Evolutionary conservation across 106 monocot species (phyloP).

Genomic region (Posidonia australis): DNA sequence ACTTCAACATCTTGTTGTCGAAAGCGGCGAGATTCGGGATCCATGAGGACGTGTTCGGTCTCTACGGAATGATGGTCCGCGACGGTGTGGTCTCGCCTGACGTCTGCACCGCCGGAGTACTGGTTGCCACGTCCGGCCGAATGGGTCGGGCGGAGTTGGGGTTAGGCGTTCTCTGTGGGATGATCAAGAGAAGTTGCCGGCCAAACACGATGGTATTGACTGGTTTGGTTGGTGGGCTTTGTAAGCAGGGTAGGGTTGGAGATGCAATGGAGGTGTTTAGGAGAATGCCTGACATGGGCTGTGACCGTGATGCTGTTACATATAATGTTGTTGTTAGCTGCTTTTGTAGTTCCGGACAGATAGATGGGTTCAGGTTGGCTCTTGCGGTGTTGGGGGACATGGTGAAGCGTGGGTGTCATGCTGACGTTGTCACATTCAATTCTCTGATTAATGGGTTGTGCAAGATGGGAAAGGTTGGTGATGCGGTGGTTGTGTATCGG

Average conservation of each 20-base stretch:
- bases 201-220: neutral
- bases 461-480: neutral
- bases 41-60: neutral
- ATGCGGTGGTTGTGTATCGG: neutral
- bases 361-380: conserved; percentile 3
- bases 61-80: neutral
- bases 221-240: conserved; percentile 14
- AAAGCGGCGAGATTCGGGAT: neutral
- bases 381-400: conserved; percentile 10
- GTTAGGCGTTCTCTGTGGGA: conserved; percentile 7
- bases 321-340: conserved; percentile 18
- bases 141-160: conserved; percentile 5
- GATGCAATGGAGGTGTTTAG: conserved; percentile 17
- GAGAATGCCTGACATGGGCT: conserved; percentile 10
- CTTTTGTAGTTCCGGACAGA: conserved; percentile 1
- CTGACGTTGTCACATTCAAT: conserved; percentile 16
- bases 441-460: conserved; percentile 9
- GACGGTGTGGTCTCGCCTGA: neutral
- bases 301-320: conserved; percentile 3
- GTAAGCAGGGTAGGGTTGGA: neutral
- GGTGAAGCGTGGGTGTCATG: neutral
- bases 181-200: conserved; percentile 9
- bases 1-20: conserved; percentile 3
- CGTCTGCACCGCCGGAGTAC: neutral
- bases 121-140: neutral